Evolutionary conservation across 139 green algal genomes (phyloP), one percentile per base, ranked within the genome.

Genomic region (Coccomyxa sp.): DNA sequence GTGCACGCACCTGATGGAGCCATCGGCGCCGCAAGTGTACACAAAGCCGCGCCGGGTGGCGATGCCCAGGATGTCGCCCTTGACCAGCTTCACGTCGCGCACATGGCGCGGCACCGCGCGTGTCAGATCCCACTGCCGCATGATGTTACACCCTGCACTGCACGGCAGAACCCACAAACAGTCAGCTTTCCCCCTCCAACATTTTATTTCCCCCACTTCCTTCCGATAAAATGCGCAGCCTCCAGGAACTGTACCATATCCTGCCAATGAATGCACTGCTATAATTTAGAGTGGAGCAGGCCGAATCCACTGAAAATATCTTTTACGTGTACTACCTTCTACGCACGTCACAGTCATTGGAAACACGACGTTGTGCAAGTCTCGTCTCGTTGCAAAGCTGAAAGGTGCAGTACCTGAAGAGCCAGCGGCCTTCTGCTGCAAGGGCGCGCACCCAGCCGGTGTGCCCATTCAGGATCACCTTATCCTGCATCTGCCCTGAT

Each of bases 11-110:
- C 90, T 79, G 11, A 96, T 82, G 11, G 82, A 85, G 63, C 93
- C 93, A 77, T 95, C 92, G 0, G 91, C 87, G 11, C 85, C 89
- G 27, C 84, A 88, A 0, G 90, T 89, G 83, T 90, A 96, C 16
- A 96, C 85, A 25, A 32, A 71, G 58, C 84, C 81, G 51, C 84
- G 83, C n/a, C 58, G 66, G 1, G 89, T 88, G 25, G 85, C 87
- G 3, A 96, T 85, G 13, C 81, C 85, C 66, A 94, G 85, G 84
- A 96, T 96, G 88, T 96, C 93, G 10, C 93, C 93, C 25, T 84
- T 92, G 68, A 92, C 90, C 27, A 93, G 57, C 45, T 79, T 87
- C 71, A 88, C 84, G 9, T 83, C 84, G 31, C 79, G 58, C n/a
- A 90, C 78, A 77, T 91, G 84, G 74, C 92, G 91, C 74, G 93